These are phyloP conservation scores for Alloteropsis semialata DNA, from an alignment of 176 grass and related monocot genomes.

Conservation along the genomic window DNA sequence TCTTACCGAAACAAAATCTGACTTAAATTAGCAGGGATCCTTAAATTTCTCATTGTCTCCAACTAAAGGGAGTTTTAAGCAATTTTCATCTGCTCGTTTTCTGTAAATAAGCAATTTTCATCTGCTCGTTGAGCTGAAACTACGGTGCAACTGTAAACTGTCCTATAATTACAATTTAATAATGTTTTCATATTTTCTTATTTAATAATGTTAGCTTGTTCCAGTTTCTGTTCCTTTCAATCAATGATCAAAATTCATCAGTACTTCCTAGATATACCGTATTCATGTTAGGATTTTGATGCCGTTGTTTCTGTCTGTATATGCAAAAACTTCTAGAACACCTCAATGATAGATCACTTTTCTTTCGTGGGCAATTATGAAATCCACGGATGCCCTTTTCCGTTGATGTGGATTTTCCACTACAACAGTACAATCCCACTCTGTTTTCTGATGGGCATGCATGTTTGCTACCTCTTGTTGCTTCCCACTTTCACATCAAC, in stretches of 20 bases:
- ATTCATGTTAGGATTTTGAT: background rate
- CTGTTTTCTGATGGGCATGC: constrained; percentile 10
- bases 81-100: background rate
- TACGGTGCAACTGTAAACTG: background rate
- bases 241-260: background rate
- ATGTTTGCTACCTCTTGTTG: constrained; percentile 28
- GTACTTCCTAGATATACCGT: background rate
- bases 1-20: background rate
- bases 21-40: background rate
- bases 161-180: background rate
- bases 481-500: constrained; percentile 9
- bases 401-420: constrained; percentile 38
- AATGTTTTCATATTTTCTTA: background rate
- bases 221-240: background rate
- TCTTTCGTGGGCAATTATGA: constrained; percentile 23
- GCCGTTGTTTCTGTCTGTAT: background rate
- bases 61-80: background rate
- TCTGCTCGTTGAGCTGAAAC: background rate
- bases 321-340: constrained; percentile 1
- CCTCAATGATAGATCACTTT: background rate
- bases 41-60: background rate
- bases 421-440: constrained; percentile 23
- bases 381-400: background rate
- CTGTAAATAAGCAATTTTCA: background rate
- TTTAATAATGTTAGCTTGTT: background rate